Base-by-base conservation (phyloP, 257 asterid genomes). In the Nicotiana tomentosiformis region DNA sequence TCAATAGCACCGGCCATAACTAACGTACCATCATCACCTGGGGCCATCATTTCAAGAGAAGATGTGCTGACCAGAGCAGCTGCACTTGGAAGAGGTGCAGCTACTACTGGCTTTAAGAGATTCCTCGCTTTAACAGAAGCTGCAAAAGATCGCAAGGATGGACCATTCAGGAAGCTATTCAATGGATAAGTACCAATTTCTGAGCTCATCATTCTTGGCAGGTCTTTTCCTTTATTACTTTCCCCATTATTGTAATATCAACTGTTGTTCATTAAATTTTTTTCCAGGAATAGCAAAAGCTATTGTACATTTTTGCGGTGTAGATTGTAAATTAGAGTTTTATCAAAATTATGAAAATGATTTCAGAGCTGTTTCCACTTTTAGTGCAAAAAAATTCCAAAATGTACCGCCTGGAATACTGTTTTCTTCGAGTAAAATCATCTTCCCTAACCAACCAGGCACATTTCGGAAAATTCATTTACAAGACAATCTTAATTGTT, bases 61-160 rank as follows among this genome's bases (percentile, higher is more conserved):
- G 98, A 96, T 88, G 90, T 96, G 66, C 93, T 96, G 60, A 92
- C 98, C 39, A 89, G 99, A 87, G 99, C 99, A 64, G 98, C 98
- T 62, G 99, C 98, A 33, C 97, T 96, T 3, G 98, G 99, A 18
- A 89, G 98, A 90, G 99, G 97, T 35, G 98, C 98, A 12, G 97
- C 98, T 84, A 93, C 99, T 1, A 96, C 96, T 14, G 98, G 98
- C 55, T 90, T 96, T 77, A 91, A 95, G 84, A 90, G 97, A 87
- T 89, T 96, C 89, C 93, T 94, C 29, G 98, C 98, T 29, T 85
- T 96, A 81, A 96, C 99, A 0, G 98, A 96, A 86, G 94, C 98
- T 32, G 94, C 96, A 72, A 96, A 94, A 83, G 98, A 96, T 82
- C 93, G 99, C 29, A 96, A 91, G 86, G 99, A 96, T 68, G 98